A percentile compares a stretch with the other conserved stretches of the same genome.
Conservation (phyloP, 2,329 filamentous ascomycete species). For the Botrytis porri region DNA sequence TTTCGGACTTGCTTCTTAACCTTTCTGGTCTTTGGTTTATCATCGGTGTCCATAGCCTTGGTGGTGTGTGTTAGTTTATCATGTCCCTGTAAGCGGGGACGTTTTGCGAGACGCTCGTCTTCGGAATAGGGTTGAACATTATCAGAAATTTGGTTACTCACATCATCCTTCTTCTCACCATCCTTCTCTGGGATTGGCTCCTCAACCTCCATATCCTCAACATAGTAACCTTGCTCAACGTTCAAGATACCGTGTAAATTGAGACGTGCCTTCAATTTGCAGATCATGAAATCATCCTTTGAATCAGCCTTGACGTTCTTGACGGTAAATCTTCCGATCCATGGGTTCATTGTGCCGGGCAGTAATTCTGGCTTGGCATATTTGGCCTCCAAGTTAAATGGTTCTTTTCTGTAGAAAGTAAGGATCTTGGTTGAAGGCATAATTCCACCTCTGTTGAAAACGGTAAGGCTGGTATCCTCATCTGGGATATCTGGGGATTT, state of each 20-base stretch:
- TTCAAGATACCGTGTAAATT: slow-evolving; percentile 97
- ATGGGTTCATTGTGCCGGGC: slow-evolving; percentile 86
- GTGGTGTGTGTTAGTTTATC: slow-evolving; percentile 32
- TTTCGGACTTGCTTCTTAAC: slow-evolving; percentile 99
- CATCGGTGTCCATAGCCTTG: slow-evolving; percentile 78
- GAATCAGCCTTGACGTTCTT: slow-evolving; percentile 94
- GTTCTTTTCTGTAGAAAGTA: slow-evolving; percentile 97
- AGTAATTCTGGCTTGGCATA: slow-evolving; percentile 85
- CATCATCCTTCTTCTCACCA: slow-evolving; percentile 59
- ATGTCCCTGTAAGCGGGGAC: slow-evolving; percentile 26
- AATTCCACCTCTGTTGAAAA: slow-evolving; percentile 96
- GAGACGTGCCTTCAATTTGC: slow-evolving; percentile 96
- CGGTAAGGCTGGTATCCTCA: slow-evolving; percentile 93
- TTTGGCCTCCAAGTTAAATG: slow-evolving; percentile 92
- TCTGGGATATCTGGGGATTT: slow-evolving; percentile 97
- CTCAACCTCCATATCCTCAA: slow-evolving; percentile 96
- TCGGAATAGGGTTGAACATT: slow-evolving; percentile 24
- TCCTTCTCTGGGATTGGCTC: slow-evolving; percentile 75
- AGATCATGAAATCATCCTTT: slow-evolving; percentile 98
- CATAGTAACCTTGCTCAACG: slow-evolving; percentile 94
- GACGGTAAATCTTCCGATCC: slow-evolving; percentile 96
- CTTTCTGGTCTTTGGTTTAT: slow-evolving; percentile 81
- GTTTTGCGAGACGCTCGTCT: slow-evolving; percentile 32
- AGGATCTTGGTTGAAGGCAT: slow-evolving; percentile 99
- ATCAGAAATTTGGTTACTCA: slow-evolving; percentile 46